Evolutionary conservation across 1,284 basidiomycete genomes (phyloP).

Genomic region (Ceratobasidium theobromae): DNA sequence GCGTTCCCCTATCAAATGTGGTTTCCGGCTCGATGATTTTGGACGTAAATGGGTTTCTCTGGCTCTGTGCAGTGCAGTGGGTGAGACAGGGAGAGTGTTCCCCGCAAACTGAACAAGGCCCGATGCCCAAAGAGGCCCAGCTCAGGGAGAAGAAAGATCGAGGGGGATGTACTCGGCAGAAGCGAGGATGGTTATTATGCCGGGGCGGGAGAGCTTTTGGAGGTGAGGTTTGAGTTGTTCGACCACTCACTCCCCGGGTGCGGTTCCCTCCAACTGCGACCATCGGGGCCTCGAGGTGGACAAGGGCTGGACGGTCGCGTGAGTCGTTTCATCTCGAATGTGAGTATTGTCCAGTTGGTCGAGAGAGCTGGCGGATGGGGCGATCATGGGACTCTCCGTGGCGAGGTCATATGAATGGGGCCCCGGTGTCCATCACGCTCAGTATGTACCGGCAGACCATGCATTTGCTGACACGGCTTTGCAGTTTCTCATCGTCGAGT

Average conservation of each 20-base stretch:
- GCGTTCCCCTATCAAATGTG: constrained; percentile 10
- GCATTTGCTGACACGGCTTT: too few species aligned
- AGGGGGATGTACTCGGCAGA: background rate
- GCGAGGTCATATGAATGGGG: too few species aligned
- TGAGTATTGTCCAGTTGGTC: background rate
- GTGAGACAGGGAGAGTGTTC: constrained; percentile 1
- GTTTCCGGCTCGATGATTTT: background rate
- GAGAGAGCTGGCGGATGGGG: too few species aligned
- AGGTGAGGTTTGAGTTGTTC: constrained; percentile 2
- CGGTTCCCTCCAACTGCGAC: constrained; percentile 23
- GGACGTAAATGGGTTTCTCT: constrained; percentile 9
- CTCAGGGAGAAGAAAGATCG: background rate
- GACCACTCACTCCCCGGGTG: background rate
- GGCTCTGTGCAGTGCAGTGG: background rate
- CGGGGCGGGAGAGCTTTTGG: constrained; percentile 6
- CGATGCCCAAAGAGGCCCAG: background rate
- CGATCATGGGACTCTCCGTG: too few species aligned
- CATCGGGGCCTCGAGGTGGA: constrained; percentile 17
- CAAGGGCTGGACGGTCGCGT: background rate
- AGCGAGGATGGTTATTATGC: constrained; percentile 4
- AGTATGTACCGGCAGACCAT: too few species aligned
- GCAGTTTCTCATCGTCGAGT: background rate
- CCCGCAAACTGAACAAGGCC: background rate
- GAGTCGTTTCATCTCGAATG: constrained; percentile 16
- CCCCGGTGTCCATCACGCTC: too few species aligned